Percentiles rank a stretch among this genome's conserved stretches.
Conservation (phyloP, 164 flowering plant genomes). For the Umbellularia californica region DNA sequence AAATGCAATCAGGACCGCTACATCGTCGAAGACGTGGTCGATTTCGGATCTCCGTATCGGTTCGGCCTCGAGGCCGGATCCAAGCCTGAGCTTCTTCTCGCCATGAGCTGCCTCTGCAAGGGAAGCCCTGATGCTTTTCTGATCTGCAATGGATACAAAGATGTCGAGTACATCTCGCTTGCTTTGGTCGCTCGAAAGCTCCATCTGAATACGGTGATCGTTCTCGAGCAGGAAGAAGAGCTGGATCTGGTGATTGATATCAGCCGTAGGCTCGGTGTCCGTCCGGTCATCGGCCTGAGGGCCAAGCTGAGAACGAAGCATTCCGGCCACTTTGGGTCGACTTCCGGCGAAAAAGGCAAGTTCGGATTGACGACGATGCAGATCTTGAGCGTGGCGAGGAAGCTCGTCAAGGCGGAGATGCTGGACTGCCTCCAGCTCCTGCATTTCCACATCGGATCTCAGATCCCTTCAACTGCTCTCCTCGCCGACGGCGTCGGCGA, state of each 20-base stretch:
- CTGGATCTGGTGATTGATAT: constrained; percentile 71
- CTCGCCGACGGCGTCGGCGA: constrained; percentile 81
- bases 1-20: constrained; percentile 95
- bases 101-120: constrained; percentile 87
- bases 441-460: constrained; percentile 97
- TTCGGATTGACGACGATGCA: constrained; percentile 81
- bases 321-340: constrained; percentile 95
- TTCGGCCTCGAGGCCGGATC: constrained; percentile 98
- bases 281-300: constrained; percentile 79
- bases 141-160: constrained; percentile 93
- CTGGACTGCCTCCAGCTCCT: constrained; percentile 81
- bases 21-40: constrained; percentile 88
- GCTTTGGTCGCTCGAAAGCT: constrained; percentile 74
- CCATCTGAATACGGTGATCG: constrained; percentile 69
- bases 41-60: constrained; percentile 61
- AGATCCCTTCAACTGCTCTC: constrained; percentile 76
- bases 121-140: constrained; percentile 75
- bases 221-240: constrained; percentile 96
- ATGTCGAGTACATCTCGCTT: constrained; percentile 78
- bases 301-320: constrained; percentile 95
- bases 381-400: constrained; percentile 65
- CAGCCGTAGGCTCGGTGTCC: constrained; percentile 50
- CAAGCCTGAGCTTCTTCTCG: constrained; percentile 91
- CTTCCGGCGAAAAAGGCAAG: constrained; percentile 98
- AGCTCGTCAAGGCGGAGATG: constrained; percentile 61